Evolutionary conservation across 2,329 filamentous ascomycete genomes (phyloP).

Genomic region (Aspergillus hortae): DNA sequence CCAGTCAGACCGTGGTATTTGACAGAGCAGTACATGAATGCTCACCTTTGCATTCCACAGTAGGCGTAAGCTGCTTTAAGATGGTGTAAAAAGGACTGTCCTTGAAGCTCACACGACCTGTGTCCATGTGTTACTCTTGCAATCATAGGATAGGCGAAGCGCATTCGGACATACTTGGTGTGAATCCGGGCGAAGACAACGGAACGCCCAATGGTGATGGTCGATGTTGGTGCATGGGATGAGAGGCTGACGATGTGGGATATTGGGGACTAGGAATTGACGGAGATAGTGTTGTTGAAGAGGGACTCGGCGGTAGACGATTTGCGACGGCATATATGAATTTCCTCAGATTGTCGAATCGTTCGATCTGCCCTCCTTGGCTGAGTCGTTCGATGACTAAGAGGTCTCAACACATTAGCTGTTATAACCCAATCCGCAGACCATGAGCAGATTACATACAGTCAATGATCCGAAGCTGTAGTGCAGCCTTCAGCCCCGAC

Average conservation of each 20-base stretch:
- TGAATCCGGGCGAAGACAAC: conserved; percentile 28
- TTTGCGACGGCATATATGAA: conserved; percentile 30
- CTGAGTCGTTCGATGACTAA: conserved; percentile 27
- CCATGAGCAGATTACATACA: conserved; percentile 56
- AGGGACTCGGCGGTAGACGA: conserved; percentile 25
- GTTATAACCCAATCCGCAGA: not conserved
- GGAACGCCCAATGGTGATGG: conserved; percentile 24
- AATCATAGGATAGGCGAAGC: not conserved
- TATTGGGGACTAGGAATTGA: conserved; percentile 19
- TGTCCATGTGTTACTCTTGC: conserved; percentile 24
- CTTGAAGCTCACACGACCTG: conserved; percentile 58
- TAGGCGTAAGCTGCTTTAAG: conserved; percentile 59
- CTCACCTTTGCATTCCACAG: conserved; percentile 69
- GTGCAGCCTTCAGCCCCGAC: conserved; percentile 77
- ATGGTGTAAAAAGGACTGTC: conserved; percentile 82
- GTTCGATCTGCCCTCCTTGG: conserved; percentile 20
- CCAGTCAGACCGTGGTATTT: conserved; percentile 15
- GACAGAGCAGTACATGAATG: not conserved
- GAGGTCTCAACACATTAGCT: not conserved
- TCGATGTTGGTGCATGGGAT: conserved; percentile 24
- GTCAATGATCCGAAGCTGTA: conserved; percentile 73
- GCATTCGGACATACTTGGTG: conserved; percentile 22
- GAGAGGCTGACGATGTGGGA: conserved; percentile 21
- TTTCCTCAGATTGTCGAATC: conserved; percentile 30
- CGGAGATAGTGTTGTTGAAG: conserved; percentile 18